Evolutionary conservation across 768 basidiomycete genomes (phyloP).

Genomic region (Trametes elegans): DNA sequence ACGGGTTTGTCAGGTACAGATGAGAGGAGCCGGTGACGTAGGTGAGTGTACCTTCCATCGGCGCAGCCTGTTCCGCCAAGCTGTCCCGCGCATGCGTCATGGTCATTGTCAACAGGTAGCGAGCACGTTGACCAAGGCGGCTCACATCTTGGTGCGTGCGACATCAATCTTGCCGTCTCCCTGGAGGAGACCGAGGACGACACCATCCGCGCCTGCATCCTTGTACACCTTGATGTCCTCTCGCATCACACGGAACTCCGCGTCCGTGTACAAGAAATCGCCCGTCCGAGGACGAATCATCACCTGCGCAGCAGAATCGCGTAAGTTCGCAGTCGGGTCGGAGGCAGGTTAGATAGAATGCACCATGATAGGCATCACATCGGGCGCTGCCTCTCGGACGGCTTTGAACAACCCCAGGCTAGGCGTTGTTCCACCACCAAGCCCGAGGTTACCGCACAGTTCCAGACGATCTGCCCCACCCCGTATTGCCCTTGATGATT

Average conservation of each 20-base stretch:
- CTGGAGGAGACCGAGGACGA: conserved; percentile 66
- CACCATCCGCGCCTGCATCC: conserved; percentile 52
- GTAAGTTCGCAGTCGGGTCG: not conserved
- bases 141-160: conserved; percentile 52
- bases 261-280: conserved; percentile 70
- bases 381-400: conserved; percentile 47
- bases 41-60: conserved; percentile 54
- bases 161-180: conserved; percentile 59
- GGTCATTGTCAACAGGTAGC: not conserved
- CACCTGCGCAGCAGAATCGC: conserved; percentile 40
- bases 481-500: conserved; percentile 52
- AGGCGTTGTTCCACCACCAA: conserved; percentile 83
- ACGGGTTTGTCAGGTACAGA: not conserved
- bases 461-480: conserved; percentile 79
- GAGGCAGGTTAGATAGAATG: conserved; percentile 3
- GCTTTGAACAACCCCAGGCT: conserved; percentile 68
- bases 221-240: conserved; percentile 69
- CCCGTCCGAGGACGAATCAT: conserved; percentile 82
- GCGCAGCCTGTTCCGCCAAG: conserved; percentile 54
- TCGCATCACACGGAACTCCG: conserved; percentile 70
- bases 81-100: conserved; percentile 35
- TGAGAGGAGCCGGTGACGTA: not conserved
- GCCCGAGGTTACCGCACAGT: conserved; percentile 63
- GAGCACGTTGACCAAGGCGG: not conserved
- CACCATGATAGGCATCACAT: conserved; percentile 66